Evolutionary conservation across 371 early-diverging fungal species (phyloP).

Genomic region (Rhizopus arrhizus): DNA sequence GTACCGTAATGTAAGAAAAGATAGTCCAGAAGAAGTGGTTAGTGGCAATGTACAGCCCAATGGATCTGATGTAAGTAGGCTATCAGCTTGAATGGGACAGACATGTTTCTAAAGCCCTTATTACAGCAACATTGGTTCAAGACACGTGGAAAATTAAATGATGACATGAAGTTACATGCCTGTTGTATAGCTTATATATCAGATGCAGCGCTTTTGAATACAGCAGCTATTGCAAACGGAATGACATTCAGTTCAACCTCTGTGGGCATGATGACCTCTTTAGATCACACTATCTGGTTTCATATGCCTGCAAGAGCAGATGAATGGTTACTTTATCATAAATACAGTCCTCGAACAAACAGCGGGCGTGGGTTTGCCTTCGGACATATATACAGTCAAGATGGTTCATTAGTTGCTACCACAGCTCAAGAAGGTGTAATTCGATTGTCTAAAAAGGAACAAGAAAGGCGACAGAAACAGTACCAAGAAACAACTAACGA

Average conservation of each 20-base stretch:
- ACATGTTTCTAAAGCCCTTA: no score
- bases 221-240: slow-evolving; percentile 25
- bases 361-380: slow-evolving; percentile 77
- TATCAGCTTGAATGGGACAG: background rate
- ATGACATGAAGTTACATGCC: slow-evolving; percentile 73
- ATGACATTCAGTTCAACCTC: slow-evolving; percentile 42
- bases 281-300: slow-evolving; percentile 93
- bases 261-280: slow-evolving; percentile 75
- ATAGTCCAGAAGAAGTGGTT: slow-evolving; percentile 14
- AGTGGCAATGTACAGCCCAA: slow-evolving; percentile 19
- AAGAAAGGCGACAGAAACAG: slow-evolving; percentile 20
- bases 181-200: slow-evolving; percentile 53
- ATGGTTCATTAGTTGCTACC: slow-evolving; percentile 78
- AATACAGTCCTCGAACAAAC: slow-evolving; percentile 71
- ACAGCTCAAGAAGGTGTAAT: slow-evolving; percentile 76
- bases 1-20: slow-evolving; percentile 33
- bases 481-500: no score
- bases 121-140: slow-evolving; percentile 72
- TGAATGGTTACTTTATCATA: slow-evolving; percentile 79
- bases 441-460: slow-evolving; percentile 35
- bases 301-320: slow-evolving; percentile 86
- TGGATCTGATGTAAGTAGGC: slow-evolving; percentile 11
- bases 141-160: slow-evolving; percentile 64
- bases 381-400: slow-evolving; percentile 78
- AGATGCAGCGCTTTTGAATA: slow-evolving; percentile 25